A percentile compares a stretch with the other conserved stretches of the same genome.
phyloP scores from a whole-genome alignment of 768 basidiomycete genomes.

The Amanita phalloides region DNA sequence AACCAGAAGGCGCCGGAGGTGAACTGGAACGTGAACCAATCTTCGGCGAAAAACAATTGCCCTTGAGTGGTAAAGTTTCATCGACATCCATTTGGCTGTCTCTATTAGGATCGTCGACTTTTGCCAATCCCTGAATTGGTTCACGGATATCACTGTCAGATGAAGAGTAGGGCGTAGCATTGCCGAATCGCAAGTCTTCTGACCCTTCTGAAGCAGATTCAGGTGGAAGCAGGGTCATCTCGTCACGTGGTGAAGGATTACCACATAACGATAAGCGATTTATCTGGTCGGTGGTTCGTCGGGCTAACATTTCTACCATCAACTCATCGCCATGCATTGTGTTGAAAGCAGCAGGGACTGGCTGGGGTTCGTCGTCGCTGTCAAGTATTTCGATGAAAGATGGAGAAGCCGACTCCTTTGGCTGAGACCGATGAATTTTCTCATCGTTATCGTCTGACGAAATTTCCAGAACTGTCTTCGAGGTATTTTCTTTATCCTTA shows the following conservation, averaged over 20 bases:
- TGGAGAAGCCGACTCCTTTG: neutral
- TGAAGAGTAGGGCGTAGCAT: neutral
- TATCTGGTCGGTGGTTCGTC: neutral
- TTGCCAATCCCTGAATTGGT: neutral
- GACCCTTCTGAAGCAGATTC: slow-evolving; percentile 1
- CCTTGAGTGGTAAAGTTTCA: neutral
- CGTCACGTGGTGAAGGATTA: neutral
- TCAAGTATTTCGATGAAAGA: neutral
- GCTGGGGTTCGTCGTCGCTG: neutral
- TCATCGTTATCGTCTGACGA: neutral
- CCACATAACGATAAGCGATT: neutral
- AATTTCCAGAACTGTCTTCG: neutral
- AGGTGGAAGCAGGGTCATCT: neutral
- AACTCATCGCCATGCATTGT: neutral
- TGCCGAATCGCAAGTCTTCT: neutral
- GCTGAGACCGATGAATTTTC: neutral
- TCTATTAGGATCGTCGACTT: too few relatives aligned
- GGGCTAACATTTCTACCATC: neutral
- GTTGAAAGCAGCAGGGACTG: neutral
- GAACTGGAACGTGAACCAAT: neutral
- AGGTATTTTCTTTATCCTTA: neutral
- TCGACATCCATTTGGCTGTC: neutral
- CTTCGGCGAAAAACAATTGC: neutral
- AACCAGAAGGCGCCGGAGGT: neutral
- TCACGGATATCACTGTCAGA: neutral